These are phyloP conservation scores for Nakazawaea siamensis DNA, from an alignment of 805 yeast species.

Conservation along the genomic window DNA sequence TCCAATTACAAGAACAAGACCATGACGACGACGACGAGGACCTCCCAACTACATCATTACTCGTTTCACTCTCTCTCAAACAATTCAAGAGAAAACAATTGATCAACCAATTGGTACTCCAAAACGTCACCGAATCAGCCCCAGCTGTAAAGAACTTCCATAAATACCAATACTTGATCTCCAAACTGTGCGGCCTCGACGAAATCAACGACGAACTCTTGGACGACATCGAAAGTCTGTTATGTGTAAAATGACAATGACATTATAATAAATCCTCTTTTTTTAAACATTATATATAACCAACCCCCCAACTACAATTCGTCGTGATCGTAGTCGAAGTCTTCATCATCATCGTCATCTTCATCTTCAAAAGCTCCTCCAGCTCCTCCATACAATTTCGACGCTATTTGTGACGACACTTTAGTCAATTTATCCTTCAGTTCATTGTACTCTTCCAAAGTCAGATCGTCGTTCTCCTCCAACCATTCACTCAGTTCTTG, in stretches of 20 bases:
- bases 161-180: conserved; percentile 72
- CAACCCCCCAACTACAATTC: conserved; percentile 32
- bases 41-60: not conserved
- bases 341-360: conserved; percentile 41
- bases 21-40: not conserved
- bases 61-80: conserved; percentile 2
- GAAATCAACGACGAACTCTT: conserved; percentile 71
- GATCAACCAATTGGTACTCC: conserved; percentile 2
- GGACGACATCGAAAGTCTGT: conserved; percentile 62
- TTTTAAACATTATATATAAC: not conserved
- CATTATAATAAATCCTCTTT: not conserved
- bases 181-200: conserved; percentile 71
- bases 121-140: too few species aligned
- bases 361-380: conserved; percentile 36
- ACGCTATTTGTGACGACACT: conserved; percentile 85
- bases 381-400: conserved; percentile 68
- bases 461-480: conserved; percentile 83
- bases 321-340: conserved; percentile 47
- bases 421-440: conserved; percentile 77
- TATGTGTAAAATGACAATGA: conserved; percentile 11
- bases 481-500: conserved; percentile 74
- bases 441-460: conserved; percentile 89
- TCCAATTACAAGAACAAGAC: conserved; percentile 40
- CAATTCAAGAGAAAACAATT: conserved; percentile 10
- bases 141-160: conserved; percentile 13